Base-by-base conservation (phyloP, 2,329 filamentous ascomycete genomes). In the Hymenoscyphus albidus region DNA sequence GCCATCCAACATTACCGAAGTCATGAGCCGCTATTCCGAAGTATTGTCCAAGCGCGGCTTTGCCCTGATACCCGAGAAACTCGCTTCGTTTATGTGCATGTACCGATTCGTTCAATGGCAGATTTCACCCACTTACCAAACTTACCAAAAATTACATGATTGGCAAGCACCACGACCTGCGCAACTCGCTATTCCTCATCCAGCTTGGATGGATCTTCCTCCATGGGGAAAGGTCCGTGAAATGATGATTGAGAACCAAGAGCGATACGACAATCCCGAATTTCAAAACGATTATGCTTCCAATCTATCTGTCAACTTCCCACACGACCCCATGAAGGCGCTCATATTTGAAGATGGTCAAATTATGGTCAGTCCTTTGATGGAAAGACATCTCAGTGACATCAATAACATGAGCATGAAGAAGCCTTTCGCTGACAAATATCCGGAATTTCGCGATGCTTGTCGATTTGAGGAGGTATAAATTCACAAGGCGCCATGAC, bases 41-140 rank as follows among this genome's bases (percentile, higher is more conserved):
- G 67, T 74, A 2, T 65, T 73, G 35, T 68, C 70, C 2, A 65
- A 58, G 27, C 69, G 72, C 14, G 71, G 72, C 10, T 73, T 74
- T 61, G 66, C 67, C 5, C 65, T 69, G 9, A 70, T 73, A 14
- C 72, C 72, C 2, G 72, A 74, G 56, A 73, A 71, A 51, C 68
- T 74, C 16, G 71, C 70, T 10, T 71, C 69, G 5, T 74, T 74
- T 62, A 73, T 74, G 69, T 72, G 70, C 66, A 74, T 73, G 72
- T 74, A 73, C 35, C 68, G 70, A 13, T 73, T 74, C 48, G 65
- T 73, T 9, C 70, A 72, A 64, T 73, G 72, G 71, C 72, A 73
- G 62, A 73, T 73, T n/a, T 69, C 70, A 10, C 71, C 71, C 9
- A 71, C 55, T 1, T 66, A 70, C 55, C 27, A 66, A 22, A 72